Percentiles rank a stretch among this genome's conserved stretches.
These are phyloP conservation scores for Sphaceloma murrayae DNA, from an alignment of 2,329 filamentous ascomycete species.

Conservation along the genomic window DNA sequence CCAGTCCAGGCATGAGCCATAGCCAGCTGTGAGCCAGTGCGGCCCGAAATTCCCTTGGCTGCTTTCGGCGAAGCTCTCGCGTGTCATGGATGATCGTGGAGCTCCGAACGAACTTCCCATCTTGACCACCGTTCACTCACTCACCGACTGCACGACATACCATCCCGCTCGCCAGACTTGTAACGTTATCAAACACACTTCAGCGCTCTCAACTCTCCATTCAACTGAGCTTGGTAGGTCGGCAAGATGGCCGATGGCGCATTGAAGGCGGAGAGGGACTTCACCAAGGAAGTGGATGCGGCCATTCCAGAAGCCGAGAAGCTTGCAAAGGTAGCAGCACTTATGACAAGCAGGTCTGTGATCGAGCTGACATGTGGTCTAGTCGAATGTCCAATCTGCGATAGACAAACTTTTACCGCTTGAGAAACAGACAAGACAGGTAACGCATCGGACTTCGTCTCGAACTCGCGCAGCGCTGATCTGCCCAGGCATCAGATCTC, in stretches of 20 bases:
- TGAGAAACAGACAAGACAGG: conserved; percentile 97
- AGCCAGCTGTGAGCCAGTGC: not conserved
- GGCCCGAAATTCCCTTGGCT: not conserved
- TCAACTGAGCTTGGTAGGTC: not conserved
- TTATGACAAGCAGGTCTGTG: conserved; percentile 17
- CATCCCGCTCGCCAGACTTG: too few relatives aligned
- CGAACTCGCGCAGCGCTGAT: not conserved
- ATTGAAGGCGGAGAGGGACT: conserved; percentile 97
- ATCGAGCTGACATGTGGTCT: conserved; percentile 21
- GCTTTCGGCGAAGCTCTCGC: conserved; percentile 4
- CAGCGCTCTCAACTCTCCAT: too few relatives aligned
- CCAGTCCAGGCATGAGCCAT: too few relatives aligned
- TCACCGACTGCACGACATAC: not conserved
- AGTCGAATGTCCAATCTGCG: conserved; percentile 72
- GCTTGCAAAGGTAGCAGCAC: conserved; percentile 65
- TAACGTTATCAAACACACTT: too few relatives aligned
- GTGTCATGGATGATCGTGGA: conserved; percentile 12
- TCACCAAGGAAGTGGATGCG: conserved; percentile 89
- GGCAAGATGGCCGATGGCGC: conserved; percentile 65
- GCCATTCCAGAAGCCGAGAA: conserved; percentile 83
- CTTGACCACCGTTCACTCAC: not conserved
- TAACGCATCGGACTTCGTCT: conserved; percentile 33
- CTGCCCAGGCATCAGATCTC: conserved; percentile 76
- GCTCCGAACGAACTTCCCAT: conserved; percentile 12
- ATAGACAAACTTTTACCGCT: conserved; percentile 86